Percentiles rank a stretch among this genome's conserved stretches.
Conservation (phyloP, 2,329 filamentous ascomycete genomes). For the Microdochium trichocladiopsis region DNA sequence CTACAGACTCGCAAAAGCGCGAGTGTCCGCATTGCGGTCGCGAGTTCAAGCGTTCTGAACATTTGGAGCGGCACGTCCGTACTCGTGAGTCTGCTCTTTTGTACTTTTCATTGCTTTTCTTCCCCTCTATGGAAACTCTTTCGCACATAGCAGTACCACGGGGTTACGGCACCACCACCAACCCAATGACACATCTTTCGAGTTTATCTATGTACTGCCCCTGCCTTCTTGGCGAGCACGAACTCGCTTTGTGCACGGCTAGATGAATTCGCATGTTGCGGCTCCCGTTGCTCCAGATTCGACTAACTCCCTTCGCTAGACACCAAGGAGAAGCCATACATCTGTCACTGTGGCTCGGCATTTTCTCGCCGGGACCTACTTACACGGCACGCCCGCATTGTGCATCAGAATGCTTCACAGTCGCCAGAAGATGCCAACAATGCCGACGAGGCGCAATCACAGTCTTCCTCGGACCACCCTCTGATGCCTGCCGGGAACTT, state of each 20-base stretch:
- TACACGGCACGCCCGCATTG: neutral
- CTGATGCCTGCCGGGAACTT: neutral
- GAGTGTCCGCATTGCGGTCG: neutral
- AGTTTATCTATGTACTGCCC: no score
- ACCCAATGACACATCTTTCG: no score
- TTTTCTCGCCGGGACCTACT: neutral
- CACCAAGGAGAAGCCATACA: neutral
- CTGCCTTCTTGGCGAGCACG: no score
- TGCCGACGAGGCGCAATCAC: neutral
- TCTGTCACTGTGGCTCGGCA: neutral
- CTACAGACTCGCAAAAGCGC: neutral
- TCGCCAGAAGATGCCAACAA: constrained; percentile 1
- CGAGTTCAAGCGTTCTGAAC: constrained; percentile 1
- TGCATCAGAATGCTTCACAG: neutral
- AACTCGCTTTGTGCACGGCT: no score
- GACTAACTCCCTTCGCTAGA: neutral
- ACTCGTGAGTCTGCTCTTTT: neutral
- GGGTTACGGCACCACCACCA: no score
- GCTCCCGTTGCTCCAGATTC: neutral
- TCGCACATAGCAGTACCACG: no score
- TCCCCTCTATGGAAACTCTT: no score
- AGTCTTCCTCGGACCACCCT: neutral
- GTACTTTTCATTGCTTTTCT: neutral
- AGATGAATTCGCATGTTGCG: no score
- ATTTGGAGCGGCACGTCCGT: neutral